A percentile compares a stretch with the other conserved stretches of the same genome.
Evolutionary conservation across 495 filamentous ascomycete genomes (phyloP).

Genomic region (Trichoderma parareesei): DNA sequence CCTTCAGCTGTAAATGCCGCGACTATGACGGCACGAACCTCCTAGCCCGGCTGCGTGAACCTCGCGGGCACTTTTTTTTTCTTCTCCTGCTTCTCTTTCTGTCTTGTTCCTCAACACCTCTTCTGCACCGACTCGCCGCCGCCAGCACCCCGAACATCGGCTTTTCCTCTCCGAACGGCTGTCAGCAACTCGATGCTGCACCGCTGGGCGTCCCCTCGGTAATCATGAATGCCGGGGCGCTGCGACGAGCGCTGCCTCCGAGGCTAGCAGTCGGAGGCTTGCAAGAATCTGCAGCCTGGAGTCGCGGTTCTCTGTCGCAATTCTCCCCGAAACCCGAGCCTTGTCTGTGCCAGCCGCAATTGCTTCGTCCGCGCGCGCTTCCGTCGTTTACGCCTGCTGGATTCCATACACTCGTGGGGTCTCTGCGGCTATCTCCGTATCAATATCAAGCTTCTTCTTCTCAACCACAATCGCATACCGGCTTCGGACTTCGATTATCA

Average conservation of each 20-base stretch:
- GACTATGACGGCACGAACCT: slow-evolving; percentile 7
- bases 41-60: not conserved
- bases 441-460: no score
- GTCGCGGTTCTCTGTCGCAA: not conserved
- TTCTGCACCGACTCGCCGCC: not conserved
- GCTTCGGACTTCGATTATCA: not conserved
- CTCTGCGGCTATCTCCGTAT: not conserved
- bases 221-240: slow-evolving; percentile 7
- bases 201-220: slow-evolving; percentile 9
- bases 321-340: not conserved
- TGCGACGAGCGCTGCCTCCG: slow-evolving; percentile 10
- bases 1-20: slow-evolving; percentile 9
- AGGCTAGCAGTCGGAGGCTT: not conserved
- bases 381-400: not conserved
- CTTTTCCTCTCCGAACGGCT: not conserved
- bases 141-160: no score
- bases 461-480: not conserved
- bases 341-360: not conserved
- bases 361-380: not conserved
- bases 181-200: not conserved
- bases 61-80: not conserved
- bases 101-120: not conserved
- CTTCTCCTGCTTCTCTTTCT: not conserved
- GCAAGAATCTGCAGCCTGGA: not conserved
- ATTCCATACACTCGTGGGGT: not conserved